Evolutionary conservation across 371 early-diverging fungal species (phyloP), one percentile per base, ranked within the genome.

Genomic region (Nosema granulosis): DNA sequence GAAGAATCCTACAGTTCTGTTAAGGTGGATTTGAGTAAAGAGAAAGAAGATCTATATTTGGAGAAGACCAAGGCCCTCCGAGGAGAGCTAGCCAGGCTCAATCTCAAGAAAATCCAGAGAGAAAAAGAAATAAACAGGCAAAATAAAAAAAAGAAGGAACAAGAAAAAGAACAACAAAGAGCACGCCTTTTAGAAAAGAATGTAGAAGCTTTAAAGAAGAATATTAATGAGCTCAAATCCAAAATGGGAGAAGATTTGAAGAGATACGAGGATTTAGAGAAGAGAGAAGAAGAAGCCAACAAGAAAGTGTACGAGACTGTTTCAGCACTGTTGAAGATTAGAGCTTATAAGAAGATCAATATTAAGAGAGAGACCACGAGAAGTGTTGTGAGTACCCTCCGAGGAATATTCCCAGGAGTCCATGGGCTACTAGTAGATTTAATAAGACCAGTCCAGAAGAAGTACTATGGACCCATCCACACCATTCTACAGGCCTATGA

Each of bases 401-500:
- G 52, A 38, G 38, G n/a, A 54, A 54, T 71, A 51, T 70, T 62
- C 71, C 18, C 89, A 0, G 90, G 93, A 31, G 94, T 98, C 1
- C 88, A 91, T 81, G 99, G 99, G 1, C 88, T 92, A 35, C 77
- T 98, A 29, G 75, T 88, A 0, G 94, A 96, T 83, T 86, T 96
- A 32, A 91, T 93, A 84, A 88, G 88, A 74, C 95, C 96, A 0
- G 92, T 88, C 13, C 93, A 95, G 82, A 87, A 92, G 58, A 93
- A 92, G 82, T 95, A 93, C 84, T 92, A 93, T 43, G 82, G 87
- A 0, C 92, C 94, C 1, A 87, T 95, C 0, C 88, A 91, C 0
- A 76, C 87, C 16, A 77, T 88, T 43, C 75, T 90, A 6, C 87
- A 87, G 12, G 67, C 79, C 24, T 84, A 90, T 75, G 85, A 86